Conservation (phyloP, 176 grass and related monocot genomes). For the Eleusine coracana region DNA sequence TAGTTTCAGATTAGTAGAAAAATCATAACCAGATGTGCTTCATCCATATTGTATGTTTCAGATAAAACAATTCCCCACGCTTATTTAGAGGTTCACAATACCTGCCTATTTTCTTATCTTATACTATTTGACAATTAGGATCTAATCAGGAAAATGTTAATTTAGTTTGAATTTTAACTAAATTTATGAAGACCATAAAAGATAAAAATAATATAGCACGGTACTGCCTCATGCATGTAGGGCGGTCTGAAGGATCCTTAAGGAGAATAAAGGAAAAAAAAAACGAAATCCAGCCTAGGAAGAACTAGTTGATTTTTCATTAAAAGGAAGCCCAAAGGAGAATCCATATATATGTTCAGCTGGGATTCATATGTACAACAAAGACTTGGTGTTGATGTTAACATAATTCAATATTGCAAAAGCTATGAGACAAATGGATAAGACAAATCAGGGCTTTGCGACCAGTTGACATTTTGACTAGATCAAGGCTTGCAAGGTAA, state of each 20-base stretch:
- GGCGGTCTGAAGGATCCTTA: not conserved
- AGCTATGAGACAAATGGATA: constrained; percentile 6
- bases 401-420: not conserved
- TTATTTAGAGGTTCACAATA: not conserved
- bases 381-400: not conserved
- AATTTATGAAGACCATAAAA: not conserved
- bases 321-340: too few relatives aligned
- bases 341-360: not conserved
- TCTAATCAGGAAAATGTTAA: not conserved
- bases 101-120: not conserved
- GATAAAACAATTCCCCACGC: not conserved
- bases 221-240: not conserved
- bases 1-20: not conserved
- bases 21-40: not conserved
- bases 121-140: not conserved
- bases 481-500: constrained; percentile 1
- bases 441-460: constrained; percentile 12
- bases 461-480: constrained; percentile 16
- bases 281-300: too few relatives aligned
- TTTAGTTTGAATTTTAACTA: not conserved
- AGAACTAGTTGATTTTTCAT: too few relatives aligned
- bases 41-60: not conserved
- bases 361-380: not conserved
- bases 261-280: too few relatives aligned
- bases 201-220: too few relatives aligned